Evolutionary conservation across 2,329 filamentous ascomycete genomes (phyloP).

Genomic region (Orbilia javanica): DNA sequence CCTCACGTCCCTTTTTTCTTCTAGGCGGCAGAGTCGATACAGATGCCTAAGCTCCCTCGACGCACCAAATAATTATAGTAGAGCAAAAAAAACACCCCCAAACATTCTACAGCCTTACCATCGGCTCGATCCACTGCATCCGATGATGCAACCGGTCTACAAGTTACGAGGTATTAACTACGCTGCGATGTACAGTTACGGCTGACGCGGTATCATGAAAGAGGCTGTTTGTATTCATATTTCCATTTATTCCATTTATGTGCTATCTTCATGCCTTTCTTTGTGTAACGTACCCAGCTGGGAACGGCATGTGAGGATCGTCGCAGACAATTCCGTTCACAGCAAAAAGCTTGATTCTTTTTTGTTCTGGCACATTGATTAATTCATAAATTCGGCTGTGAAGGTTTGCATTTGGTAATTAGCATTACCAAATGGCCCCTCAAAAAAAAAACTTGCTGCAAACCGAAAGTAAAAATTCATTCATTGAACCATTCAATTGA

Average conservation of each 20-base stretch:
- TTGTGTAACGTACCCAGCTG: not conserved
- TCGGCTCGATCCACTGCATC: too few relatives aligned
- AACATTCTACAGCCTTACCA: too few relatives aligned
- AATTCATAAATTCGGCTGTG: not conserved
- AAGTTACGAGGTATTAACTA: too few relatives aligned
- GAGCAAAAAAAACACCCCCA: too few relatives aligned
- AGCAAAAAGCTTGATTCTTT: slow-evolving; percentile 1
- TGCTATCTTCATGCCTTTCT: not conserved
- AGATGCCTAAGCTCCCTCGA: too few relatives aligned
- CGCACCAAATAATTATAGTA: too few relatives aligned
- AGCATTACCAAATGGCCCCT: not conserved
- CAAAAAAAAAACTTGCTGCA: not conserved
- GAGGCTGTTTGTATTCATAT: not conserved
- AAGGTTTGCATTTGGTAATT: not conserved
- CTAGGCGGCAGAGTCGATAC: too few relatives aligned
- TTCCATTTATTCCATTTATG: not conserved
- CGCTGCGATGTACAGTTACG: too few relatives aligned
- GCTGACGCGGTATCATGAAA: too few relatives aligned
- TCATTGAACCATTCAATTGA: slow-evolving; percentile 14
- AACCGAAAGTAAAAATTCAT: not conserved
- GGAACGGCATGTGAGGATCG: slow-evolving; percentile 7
- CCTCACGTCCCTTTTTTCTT: too few relatives aligned
- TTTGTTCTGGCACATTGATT: not conserved
- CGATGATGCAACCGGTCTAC: too few relatives aligned
- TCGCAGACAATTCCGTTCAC: not conserved